These are phyloP conservation scores for Daldinia loculata DNA, from an alignment of 495 filamentous ascomycete species.

Conservation along the genomic window DNA sequence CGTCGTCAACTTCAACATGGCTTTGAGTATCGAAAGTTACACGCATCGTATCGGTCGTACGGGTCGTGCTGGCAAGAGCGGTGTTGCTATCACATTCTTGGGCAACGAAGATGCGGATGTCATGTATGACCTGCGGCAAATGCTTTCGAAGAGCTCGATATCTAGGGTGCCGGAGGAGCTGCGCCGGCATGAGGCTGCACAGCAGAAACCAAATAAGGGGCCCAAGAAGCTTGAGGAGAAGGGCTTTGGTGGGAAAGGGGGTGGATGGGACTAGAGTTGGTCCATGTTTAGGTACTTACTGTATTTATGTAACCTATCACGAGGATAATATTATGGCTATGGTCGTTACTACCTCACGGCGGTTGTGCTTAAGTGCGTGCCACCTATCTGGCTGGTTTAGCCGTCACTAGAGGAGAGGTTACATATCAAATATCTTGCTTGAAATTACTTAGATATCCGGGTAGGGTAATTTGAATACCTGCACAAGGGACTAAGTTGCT, in stretches of 20 bases:
- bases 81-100: conserved; percentile 96
- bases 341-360: neutral
- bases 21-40: conserved; percentile 90
- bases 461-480: neutral
- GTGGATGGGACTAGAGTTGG: conserved; percentile 27
- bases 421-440: neutral
- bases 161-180: conserved; percentile 93
- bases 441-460: neutral
- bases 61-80: conserved; percentile 96
- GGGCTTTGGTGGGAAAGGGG: conserved; percentile 35
- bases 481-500: neutral
- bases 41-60: conserved; percentile 98
- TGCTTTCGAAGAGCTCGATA: conserved; percentile 91
- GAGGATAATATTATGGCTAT: neutral
- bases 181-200: conserved; percentile 91
- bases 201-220: conserved; percentile 68
- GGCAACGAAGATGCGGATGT: conserved; percentile 92
- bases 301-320: neutral
- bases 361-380: neutral
- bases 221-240: conserved; percentile 46
- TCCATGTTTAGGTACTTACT: neutral
- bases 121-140: conserved; percentile 96
- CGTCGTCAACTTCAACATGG: conserved; percentile 99
- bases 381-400: neutral
- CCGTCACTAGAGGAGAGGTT: neutral